phyloP scores from a whole-genome alignment of 2,329 filamentous ascomycete species.

The Dactylellina leptospora region DNA sequence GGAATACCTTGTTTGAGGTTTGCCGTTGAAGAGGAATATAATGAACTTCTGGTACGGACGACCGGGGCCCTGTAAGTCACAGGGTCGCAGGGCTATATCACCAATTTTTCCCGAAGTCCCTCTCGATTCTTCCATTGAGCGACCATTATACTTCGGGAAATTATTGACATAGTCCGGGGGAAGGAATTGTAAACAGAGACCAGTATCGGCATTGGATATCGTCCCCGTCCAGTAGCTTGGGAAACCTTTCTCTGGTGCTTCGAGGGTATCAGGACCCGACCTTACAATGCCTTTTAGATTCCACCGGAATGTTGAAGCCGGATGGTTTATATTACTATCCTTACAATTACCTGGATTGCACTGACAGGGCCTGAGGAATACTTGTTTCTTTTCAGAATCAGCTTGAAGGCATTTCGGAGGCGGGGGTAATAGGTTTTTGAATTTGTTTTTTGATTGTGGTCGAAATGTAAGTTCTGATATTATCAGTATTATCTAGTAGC shows the following conservation, averaged over 20 bases:
- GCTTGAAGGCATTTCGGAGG: not conserved
- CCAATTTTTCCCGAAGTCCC: too few species aligned
- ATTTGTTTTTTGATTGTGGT: not conserved
- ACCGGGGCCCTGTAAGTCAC: too few species aligned
- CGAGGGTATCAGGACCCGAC: not conserved
- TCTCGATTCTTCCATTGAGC: too few species aligned
- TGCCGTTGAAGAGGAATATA: too few species aligned
- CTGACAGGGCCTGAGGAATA: not conserved
- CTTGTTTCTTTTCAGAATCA: not conserved
- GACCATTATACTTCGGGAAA: too few species aligned
- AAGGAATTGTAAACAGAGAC: too few species aligned
- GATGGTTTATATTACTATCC: constrained; percentile 27
- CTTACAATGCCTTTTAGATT: constrained; percentile 27
- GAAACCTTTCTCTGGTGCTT: not conserved
- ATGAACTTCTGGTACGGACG: too few species aligned
- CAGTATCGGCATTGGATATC: not conserved
- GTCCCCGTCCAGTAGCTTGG: not conserved
- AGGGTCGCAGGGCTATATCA: too few species aligned
- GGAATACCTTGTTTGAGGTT: too few species aligned
- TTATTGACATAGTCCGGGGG: too few species aligned
- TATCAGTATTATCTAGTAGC: too few species aligned
- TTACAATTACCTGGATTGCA: constrained; percentile 12
- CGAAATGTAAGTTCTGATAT: not conserved
- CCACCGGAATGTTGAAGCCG: constrained; percentile 25
- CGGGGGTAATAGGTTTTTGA: not conserved